Evolutionary conservation across 306 rosid species (phyloP).

Genomic region (Amphicarpaea edgeworthii): DNA sequence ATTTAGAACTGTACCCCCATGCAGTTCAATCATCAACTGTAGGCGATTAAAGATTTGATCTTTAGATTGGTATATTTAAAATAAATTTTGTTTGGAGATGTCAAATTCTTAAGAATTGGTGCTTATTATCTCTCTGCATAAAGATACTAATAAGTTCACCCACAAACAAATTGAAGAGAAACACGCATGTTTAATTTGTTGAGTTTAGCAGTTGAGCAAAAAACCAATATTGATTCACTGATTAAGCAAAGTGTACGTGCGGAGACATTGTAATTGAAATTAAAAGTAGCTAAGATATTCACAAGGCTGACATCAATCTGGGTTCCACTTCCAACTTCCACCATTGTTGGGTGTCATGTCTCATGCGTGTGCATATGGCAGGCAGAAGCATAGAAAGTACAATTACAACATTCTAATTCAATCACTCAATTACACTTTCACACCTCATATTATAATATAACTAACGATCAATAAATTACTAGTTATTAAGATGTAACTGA

Average conservation of each 20-base stretch:
- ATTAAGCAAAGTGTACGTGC: not conserved
- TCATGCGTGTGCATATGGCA: slow-evolving; percentile 36
- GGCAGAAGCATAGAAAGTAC: slow-evolving; percentile 1
- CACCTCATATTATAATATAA: not conserved
- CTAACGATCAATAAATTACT: slow-evolving; percentile 29
- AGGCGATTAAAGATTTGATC: no score
- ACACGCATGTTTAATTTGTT: no score
- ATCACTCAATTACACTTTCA: slow-evolving; percentile 7
- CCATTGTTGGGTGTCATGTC: slow-evolving; percentile 1
- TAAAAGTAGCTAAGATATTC: not conserved
- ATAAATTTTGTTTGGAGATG: no score
- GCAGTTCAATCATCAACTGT: no score
- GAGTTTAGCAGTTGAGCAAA: slow-evolving; percentile 32
- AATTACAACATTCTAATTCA: slow-evolving; percentile 34
- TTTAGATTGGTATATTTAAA: no score
- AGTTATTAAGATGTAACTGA: not conserved
- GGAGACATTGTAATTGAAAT: not conserved
- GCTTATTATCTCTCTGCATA: no score
- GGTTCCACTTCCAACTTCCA: slow-evolving; percentile 40
- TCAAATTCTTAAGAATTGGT: no score
- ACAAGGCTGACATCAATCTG: slow-evolving; percentile 22
- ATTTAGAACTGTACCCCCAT: no score
- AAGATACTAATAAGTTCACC: no score
- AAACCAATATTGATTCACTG: not conserved
- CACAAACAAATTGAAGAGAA: no score